Percentiles rank a stretch among this genome's conserved stretches.
These are phyloP conservation scores for Cucumis cinereus DNA, from an alignment of 306 rosid genomes.

Conservation along the genomic window DNA sequence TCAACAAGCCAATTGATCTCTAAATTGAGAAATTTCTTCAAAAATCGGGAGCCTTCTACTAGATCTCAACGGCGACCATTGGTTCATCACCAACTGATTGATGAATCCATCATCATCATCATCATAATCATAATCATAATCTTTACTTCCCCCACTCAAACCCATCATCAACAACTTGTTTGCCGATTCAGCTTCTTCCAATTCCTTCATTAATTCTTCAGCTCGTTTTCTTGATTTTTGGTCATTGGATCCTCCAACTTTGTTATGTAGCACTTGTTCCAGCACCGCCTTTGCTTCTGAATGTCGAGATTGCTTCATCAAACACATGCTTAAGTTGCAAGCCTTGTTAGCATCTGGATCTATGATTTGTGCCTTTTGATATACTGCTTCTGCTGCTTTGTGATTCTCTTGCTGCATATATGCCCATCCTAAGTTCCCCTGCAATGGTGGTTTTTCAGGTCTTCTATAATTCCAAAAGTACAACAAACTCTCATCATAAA, in stretches of 20 bases:
- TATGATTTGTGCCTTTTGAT: constrained; percentile 64
- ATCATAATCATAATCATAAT: no score
- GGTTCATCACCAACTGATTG: constrained; percentile 34
- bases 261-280: constrained; percentile 32
- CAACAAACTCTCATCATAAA: not conserved
- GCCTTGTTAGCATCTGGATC: constrained; percentile 84
- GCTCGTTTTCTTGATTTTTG: constrained; percentile 40
- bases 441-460: not conserved
- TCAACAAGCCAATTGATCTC: constrained; percentile 76
- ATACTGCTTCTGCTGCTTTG: constrained; percentile 58
- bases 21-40: constrained; percentile 69
- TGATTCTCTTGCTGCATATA: constrained; percentile 72
- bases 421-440: constrained; percentile 98
- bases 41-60: constrained; percentile 78
- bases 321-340: constrained; percentile 58
- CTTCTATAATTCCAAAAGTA: not conserved
- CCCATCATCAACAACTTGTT: not conserved
- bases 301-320: constrained; percentile 44
- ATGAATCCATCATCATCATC: constrained; percentile 32
- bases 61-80: constrained; percentile 45
- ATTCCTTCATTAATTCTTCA: constrained; percentile 31
- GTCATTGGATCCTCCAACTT: constrained; percentile 41
- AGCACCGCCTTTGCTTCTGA: constrained; percentile 38
- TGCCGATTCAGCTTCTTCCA: constrained; percentile 19
- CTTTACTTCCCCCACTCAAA: not conserved